phyloP scores from a whole-genome alignment of 2,329 filamentous ascomycete species.

The Fusarium humuli region DNA sequence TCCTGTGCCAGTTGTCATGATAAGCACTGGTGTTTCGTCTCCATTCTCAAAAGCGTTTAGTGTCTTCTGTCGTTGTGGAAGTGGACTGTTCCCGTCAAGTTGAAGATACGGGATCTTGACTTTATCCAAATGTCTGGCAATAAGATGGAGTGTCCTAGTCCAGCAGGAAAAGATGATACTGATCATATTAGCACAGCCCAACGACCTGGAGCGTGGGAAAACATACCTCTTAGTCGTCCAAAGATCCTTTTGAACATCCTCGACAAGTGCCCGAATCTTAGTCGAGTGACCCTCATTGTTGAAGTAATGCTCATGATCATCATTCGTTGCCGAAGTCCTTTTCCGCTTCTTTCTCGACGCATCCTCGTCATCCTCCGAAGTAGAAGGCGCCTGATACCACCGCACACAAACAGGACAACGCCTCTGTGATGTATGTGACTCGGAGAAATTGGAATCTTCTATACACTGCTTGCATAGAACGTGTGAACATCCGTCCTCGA shows the following conservation, averaged over 20 bases:
- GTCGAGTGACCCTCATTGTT: neutral
- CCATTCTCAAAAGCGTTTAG: constrained; percentile 54
- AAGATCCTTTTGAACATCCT: neutral
- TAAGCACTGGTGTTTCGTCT: constrained; percentile 51
- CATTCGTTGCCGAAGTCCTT: rapidly evolving
- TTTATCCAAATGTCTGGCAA: constrained; percentile 47
- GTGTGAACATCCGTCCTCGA: neutral
- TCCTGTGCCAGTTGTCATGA: constrained; percentile 66
- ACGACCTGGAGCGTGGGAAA: rapidly evolving
- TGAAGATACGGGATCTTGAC: constrained; percentile 50
- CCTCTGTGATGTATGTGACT: rapidly evolving
- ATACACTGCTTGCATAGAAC: constrained; percentile 2
- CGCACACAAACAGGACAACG: constrained; percentile 3
- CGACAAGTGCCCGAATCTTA: neutral
- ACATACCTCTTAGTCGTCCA: constrained; percentile 6
- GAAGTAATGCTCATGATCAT: constrained; percentile 10
- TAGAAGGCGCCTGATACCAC: neutral
- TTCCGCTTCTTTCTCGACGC: neutral
- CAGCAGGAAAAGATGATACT: constrained; percentile 62
- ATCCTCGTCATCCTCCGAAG: rapidly evolving
- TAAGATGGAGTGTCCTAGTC: constrained; percentile 56
- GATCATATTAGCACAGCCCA: rapidly evolving
- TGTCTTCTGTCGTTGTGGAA: constrained; percentile 52
- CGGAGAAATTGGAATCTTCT: neutral
- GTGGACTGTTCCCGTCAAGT: constrained; percentile 58